Conservation (phyloP, 768 basidiomycete species). For the Boletales sp. region DNA sequence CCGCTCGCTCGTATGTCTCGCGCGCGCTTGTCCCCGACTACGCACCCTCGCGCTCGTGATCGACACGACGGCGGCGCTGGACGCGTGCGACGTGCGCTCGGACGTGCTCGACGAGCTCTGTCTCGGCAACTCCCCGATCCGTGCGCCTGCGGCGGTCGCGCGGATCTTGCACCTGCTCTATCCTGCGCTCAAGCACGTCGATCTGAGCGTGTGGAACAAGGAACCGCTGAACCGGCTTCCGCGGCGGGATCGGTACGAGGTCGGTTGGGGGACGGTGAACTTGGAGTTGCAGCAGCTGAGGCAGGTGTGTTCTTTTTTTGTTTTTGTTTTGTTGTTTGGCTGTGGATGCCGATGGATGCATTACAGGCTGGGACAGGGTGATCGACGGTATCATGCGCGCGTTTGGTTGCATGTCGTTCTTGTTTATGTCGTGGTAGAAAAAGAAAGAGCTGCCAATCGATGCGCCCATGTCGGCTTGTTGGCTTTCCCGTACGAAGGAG, state of each 20-base stretch:
- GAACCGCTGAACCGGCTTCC: constrained; percentile 10
- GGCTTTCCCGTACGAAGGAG: too few species aligned
- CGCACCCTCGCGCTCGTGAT: constrained; percentile 22
- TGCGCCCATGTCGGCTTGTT: too few species aligned
- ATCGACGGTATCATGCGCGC: too few species aligned
- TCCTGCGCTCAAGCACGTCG: constrained; percentile 18
- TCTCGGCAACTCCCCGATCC: constrained; percentile 21
- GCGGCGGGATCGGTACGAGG: constrained; percentile 10
- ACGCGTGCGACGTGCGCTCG: background rate
- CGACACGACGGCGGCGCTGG: constrained; percentile 7
- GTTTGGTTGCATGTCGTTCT: too few species aligned
- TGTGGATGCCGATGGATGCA: too few species aligned
- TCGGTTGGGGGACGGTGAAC: constrained; percentile 18
- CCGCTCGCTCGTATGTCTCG: constrained; percentile 11
- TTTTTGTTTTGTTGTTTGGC: too few species aligned
- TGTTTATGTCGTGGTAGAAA: too few species aligned
- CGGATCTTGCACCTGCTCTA: constrained; percentile 10
- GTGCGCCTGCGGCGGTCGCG: constrained; percentile 7
- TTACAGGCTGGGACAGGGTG: too few species aligned
- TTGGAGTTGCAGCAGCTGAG: constrained; percentile 4
- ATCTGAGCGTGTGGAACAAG: constrained; percentile 16
- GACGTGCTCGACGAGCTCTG: constrained; percentile 8
- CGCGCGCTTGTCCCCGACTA: constrained; percentile 11
- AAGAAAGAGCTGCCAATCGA: too few species aligned
- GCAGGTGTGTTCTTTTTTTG: background rate